phyloP scores from a whole-genome alignment of 78 protist genomes.

The Dictyostelium firmibasis region DNA sequence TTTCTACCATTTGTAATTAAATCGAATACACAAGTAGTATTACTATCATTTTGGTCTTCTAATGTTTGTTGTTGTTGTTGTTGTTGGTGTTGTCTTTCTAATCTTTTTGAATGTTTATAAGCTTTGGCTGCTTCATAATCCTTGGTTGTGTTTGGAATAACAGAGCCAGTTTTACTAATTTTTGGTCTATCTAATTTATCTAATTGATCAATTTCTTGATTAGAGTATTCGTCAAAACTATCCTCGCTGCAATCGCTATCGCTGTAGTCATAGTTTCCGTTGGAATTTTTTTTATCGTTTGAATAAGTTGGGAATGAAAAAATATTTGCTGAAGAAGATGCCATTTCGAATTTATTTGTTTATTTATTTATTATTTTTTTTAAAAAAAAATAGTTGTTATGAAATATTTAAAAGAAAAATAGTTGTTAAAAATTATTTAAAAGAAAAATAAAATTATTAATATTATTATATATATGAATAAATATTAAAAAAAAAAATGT shows the following conservation, averaged over 20 bases:
- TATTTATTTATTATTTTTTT: too few species aligned
- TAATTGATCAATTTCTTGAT: background rate
- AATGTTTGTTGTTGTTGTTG: background rate
- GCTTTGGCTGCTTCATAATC: background rate
- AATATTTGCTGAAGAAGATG: background rate
- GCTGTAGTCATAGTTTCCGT: background rate
- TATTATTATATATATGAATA: too few species aligned
- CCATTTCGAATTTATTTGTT: background rate
- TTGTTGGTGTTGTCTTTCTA: background rate
- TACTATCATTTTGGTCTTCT: background rate
- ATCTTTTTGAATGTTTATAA: background rate
- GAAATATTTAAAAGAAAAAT: too few species aligned
- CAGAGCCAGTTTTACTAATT: background rate
- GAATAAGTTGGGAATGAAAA: background rate
- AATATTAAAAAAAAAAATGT: too few species aligned
- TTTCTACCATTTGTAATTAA: background rate
- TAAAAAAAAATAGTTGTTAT: background rate
- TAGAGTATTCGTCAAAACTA: background rate
- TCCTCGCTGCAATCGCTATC: background rate
- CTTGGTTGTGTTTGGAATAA: background rate
- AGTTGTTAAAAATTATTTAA: background rate
- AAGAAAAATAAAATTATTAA: background rate
- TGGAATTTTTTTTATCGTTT: background rate
- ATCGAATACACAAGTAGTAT: background rate
- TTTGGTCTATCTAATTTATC: background rate